Evolutionary conservation across 2,329 filamentous ascomycete species (phyloP).

Genomic region (Bisporella sp.): DNA sequence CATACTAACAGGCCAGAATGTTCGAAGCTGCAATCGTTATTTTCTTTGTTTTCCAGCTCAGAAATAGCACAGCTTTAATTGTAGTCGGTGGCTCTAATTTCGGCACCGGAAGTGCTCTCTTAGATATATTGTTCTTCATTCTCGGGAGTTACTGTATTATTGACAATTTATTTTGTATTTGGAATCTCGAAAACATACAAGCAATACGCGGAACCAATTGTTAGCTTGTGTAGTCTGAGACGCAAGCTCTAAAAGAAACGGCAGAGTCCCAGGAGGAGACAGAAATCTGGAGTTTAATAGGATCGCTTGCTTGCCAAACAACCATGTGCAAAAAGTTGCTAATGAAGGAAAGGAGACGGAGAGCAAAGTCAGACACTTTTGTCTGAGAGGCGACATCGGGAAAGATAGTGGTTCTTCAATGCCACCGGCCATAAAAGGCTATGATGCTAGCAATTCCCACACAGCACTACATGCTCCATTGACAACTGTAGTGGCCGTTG

Average conservation of each 20-base stretch:
- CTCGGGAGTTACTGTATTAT: slow-evolving; percentile 32
- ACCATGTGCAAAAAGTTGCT: not conserved
- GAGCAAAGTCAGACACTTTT: not conserved
- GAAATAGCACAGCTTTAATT: slow-evolving; percentile 25
- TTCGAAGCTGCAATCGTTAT: slow-evolving; percentile 34
- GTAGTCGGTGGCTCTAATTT: slow-evolving; percentile 28
- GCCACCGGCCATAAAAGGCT: too few species aligned
- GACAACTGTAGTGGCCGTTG: too few species aligned
- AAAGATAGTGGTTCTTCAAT: too few species aligned
- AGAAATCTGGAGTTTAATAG: not conserved
- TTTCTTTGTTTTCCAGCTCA: slow-evolving; percentile 29
- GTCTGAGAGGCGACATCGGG: too few species aligned
- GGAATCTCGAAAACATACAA: slow-evolving; percentile 33
- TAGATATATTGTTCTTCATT: slow-evolving; percentile 30
- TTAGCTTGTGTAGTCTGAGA: slow-evolving; percentile 11
- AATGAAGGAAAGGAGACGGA: too few species aligned
- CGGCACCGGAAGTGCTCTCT: slow-evolving; percentile 23
- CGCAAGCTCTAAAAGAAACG: not conserved
- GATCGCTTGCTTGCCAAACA: not conserved
- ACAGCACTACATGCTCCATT: too few species aligned
- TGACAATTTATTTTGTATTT: slow-evolving; percentile 34
- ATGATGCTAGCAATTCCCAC: too few species aligned
- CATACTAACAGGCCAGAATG: slow-evolving; percentile 16
- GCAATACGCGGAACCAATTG: slow-evolving; percentile 20
- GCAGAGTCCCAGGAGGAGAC: not conserved